Percentiles rank a stretch among this genome's conserved stretches.
These are phyloP conservation scores for Discostella stelligera DNA, from an alignment of 352 stramenopile species.

Conservation along the genomic window DNA sequence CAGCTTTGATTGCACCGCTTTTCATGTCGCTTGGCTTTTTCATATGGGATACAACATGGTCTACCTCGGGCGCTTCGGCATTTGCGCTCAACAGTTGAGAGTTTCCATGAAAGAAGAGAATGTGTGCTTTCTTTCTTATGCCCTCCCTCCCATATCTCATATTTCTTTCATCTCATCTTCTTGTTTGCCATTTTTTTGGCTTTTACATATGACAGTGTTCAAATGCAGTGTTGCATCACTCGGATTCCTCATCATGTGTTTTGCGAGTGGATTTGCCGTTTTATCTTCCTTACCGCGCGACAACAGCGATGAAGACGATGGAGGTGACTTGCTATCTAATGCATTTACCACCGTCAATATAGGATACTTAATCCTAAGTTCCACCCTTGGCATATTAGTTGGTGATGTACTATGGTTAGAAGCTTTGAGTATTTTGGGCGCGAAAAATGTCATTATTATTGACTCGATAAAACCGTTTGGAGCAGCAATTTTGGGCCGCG, in stretches of 20 bases:
- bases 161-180: neutral
- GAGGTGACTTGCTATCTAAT: neutral
- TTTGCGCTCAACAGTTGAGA: constrained; percentile 72
- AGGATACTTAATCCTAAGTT: constrained; percentile 65
- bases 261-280: constrained; percentile 29
- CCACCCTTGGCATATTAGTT: constrained; percentile 74
- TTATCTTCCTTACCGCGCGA: neutral
- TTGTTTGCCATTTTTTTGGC: neutral
- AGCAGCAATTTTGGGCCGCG: constrained; percentile 62
- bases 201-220: constrained; percentile 49
- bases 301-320: constrained; percentile 1
- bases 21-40: constrained; percentile 73
- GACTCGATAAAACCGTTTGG: constrained; percentile 79
- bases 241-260: constrained; percentile 54
- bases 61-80: constrained; percentile 49
- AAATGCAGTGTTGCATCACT: constrained; percentile 75
- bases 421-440: constrained; percentile 64
- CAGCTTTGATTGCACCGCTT: constrained; percentile 60
- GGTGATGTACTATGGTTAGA: constrained; percentile 78
- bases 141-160: neutral
- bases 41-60: constrained; percentile 76
- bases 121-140: neutral
- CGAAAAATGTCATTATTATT: constrained; percentile 73
- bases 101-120: neutral
- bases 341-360: constrained; percentile 38